phyloP scores from a whole-genome alignment of 2,329 filamentous ascomycete genomes.

The Colletotrichum graminicola region DNA sequence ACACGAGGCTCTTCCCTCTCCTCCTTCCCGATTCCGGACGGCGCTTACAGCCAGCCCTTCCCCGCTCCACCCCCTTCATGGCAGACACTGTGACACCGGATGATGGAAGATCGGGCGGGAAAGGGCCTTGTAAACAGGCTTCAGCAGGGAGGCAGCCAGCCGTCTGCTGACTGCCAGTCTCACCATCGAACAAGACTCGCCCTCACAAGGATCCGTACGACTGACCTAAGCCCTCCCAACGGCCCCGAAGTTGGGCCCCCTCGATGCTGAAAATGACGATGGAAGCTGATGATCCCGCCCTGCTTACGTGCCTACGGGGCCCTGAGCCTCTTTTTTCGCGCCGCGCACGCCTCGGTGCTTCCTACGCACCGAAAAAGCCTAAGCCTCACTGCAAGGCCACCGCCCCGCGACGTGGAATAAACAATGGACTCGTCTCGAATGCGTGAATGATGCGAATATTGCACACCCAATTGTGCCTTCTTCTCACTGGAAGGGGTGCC shows the following conservation, averaged over 20 bases:
- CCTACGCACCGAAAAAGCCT: not conserved
- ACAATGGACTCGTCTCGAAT: conserved; percentile 3
- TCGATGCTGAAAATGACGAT: conserved; percentile 12
- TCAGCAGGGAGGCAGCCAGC: conserved; percentile 19
- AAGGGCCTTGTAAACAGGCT: not conserved
- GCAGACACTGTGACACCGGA: not conserved
- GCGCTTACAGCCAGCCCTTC: conserved; percentile 36
- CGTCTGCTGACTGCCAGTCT: conserved; percentile 26
- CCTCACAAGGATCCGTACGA: not conserved
- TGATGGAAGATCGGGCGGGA: conserved; percentile 12
- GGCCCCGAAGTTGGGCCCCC: conserved; percentile 33
- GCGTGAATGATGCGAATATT: not conserved
- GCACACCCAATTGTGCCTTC: not conserved
- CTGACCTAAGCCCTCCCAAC: not conserved
- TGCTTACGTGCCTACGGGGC: not conserved
- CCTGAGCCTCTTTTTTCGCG: not conserved
- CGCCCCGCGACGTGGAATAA: conserved; percentile 3
- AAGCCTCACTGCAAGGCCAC: conserved; percentile 7
- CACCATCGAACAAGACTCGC: conserved; percentile 21
- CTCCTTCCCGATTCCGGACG: conserved; percentile 27
- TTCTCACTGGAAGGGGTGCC: not conserved
- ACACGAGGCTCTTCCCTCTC: not conserved
- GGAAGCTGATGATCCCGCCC: conserved; percentile 10
- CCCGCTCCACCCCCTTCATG: not conserved
- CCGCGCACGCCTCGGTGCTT: conserved; percentile 16